Percentiles rank a stretch among this genome's conserved stretches.
phyloP scores from a whole-genome alignment of 164 flowering plant genomes.

The Magnolia changhungtana region DNA sequence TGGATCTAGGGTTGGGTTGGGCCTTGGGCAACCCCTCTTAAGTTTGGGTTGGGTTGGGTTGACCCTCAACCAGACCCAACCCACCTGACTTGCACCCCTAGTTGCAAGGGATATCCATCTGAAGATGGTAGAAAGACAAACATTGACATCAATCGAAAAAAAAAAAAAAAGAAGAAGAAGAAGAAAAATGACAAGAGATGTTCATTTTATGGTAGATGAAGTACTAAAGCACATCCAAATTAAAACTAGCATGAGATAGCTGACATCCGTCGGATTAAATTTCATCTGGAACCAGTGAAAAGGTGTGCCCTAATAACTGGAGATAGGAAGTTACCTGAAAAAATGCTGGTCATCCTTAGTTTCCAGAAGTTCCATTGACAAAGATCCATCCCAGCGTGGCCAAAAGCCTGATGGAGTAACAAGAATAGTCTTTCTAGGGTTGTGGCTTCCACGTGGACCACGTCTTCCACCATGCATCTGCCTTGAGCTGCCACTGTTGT shows the following conservation, averaged over 20 bases:
- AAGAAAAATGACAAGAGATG: background rate
- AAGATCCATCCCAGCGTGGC: constrained; percentile 92
- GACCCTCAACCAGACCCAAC: too few species aligned
- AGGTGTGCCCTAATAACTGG: background rate
- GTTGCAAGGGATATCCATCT: too few species aligned
- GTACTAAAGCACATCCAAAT: background rate
- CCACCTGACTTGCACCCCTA: too few species aligned
- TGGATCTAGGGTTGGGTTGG: too few species aligned
- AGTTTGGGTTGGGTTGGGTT: too few species aligned
- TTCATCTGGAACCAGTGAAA: background rate
- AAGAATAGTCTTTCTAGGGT: constrained; percentile 57
- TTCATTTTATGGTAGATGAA: background rate
- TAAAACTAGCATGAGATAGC: background rate
- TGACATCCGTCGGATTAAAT: background rate
- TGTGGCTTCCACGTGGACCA: constrained; percentile 31
- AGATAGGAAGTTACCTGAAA: constrained; percentile 48
- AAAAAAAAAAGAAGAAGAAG: too few species aligned
- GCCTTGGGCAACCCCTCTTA: too few species aligned
- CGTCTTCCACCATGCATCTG: constrained; percentile 74
- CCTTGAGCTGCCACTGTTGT: constrained; percentile 58
- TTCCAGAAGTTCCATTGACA: constrained; percentile 82
- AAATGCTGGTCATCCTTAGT: constrained; percentile 53
- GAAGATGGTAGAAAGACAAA: too few species aligned
- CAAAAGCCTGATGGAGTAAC: constrained; percentile 72
- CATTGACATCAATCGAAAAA: too few species aligned